Evolutionary conservation across 805 yeast species (phyloP), one percentile per base, ranked within the genome.

Genomic region (Sugiyamaella mastotermitis): DNA sequence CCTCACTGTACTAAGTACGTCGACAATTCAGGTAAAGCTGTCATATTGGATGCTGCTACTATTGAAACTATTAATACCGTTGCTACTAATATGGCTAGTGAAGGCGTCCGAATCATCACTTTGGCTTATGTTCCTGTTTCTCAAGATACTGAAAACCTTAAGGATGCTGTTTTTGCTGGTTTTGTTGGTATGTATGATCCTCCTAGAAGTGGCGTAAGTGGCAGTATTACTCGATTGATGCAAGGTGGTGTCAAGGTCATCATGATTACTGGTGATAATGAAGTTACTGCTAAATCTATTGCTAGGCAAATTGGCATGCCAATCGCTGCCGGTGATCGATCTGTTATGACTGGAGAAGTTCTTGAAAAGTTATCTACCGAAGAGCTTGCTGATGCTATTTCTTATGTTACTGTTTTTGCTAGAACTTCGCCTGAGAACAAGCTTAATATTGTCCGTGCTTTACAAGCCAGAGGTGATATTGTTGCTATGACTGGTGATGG

Each of bases 121-220:
- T 74, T 88, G 62, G 95, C 92, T 3, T 74, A 71, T 45, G 51
- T 49, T 45, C 66, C 56, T 41, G 54, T 61, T 13, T 62, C 63
- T 43, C 33, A 39, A 35, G 45, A 25, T 20, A 30, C 39, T 10
- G 43, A 47, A 14, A 35, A 30, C 13, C 51, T 88, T 10, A 51
- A 68, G 0, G 80, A 75, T 19, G 68, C 92, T 49, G 68, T 75
- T 2, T 90, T 90, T 55, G 72, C 83, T 48, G 99, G 99, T 9
- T 63, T 92, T 31, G 70, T 86, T 47, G 97, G 96, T 40, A 87
- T 92, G 95, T 86, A 85, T 52, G 99, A 92, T 62, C 99, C 99
- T 7, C 99, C 99, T 41, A 76, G 98, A 54, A 82, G 88, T 7
- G 78, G 81, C 45, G 97, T 92, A 3, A 72, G 76, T 34, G 66